Percentiles rank a stretch among this genome's conserved stretches.
phyloP scores from a whole-genome alignment of 2,329 filamentous ascomycete genomes.

The Lachnellula arida region DNA sequence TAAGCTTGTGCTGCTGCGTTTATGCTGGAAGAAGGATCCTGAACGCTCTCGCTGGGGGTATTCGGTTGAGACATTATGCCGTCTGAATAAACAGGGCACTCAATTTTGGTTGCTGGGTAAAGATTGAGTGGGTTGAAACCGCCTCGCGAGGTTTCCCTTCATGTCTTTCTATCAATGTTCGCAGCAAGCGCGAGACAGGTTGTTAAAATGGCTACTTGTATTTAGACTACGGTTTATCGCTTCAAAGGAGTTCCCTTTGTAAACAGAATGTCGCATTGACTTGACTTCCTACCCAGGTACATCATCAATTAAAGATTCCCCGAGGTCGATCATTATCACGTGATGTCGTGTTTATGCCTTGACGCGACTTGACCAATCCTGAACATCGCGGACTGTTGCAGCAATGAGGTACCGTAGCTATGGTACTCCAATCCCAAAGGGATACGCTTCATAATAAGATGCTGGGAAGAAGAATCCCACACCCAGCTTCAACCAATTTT shows the following conservation, averaged over 20 bases:
- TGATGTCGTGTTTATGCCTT: neutral
- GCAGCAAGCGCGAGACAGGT: too few relatives aligned
- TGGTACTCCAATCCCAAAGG: constrained; percentile 19
- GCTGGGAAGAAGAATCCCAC: constrained; percentile 22
- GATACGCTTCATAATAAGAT: constrained; percentile 20
- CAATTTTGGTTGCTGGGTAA: neutral
- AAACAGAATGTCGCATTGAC: too few relatives aligned
- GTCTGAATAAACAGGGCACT: neutral
- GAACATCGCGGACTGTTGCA: too few relatives aligned
- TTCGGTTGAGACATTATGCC: constrained; percentile 19
- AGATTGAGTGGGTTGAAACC: neutral
- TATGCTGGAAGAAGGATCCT: constrained; percentile 16
- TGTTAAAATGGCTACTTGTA: too few relatives aligned
- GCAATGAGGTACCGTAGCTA: constrained; percentile 1
- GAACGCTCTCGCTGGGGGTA: constrained; percentile 5
- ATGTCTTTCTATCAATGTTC: too few relatives aligned
- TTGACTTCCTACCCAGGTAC: neutral
- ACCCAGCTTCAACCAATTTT: constrained; percentile 25
- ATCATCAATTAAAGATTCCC: neutral
- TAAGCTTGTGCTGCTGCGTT: constrained; percentile 26
- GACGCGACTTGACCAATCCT: neutral
- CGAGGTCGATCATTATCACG: neutral
- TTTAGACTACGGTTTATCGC: too few relatives aligned
- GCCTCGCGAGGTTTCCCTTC: neutral
- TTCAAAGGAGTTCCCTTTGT: too few relatives aligned